Percentiles rank a stretch among this genome's conserved stretches.
Conservation (phyloP, 495 filamentous ascomycete species). For the Hypoxylon cercidicola region DNA sequence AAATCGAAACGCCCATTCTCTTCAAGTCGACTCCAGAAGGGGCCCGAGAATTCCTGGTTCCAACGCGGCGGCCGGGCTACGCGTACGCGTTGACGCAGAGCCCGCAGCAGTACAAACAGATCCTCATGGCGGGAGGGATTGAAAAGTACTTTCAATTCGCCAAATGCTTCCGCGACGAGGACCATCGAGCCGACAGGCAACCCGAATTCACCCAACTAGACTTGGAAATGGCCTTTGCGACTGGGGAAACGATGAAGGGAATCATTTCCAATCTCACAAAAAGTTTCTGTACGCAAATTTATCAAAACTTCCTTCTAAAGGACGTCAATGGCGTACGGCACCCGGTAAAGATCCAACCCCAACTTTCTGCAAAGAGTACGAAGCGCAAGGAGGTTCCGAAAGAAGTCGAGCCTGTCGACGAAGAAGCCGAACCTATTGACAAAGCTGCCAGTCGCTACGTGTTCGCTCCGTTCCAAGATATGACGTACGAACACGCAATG, state of each 20-base stretch:
- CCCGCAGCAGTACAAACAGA: constrained; percentile 98
- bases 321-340: constrained; percentile 17
- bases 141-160: constrained; percentile 90
- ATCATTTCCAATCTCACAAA: not conserved
- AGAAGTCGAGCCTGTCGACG: too few species aligned
- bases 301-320: not conserved
- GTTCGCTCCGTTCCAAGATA: constrained; percentile 24
- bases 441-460: too few species aligned
- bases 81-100: constrained; percentile 95
- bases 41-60: constrained; percentile 94
- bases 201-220: constrained; percentile 99
- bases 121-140: constrained; percentile 92
- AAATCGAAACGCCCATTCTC: constrained; percentile 90
- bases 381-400: too few species aligned
- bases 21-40: constrained; percentile 99
- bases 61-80: constrained; percentile 74
- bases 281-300: not conserved
- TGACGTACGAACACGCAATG: constrained; percentile 85
- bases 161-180: constrained; percentile 94
- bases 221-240: constrained; percentile 89
- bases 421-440: too few species aligned
- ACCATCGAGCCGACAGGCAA: constrained; percentile 90
- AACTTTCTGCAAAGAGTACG: too few species aligned
- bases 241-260: constrained; percentile 68
- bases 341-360: constrained; percentile 1